A percentile compares a stretch with the other conserved stretches of the same genome.
Evolutionary conservation across 164 flowering plant genomes (phyloP).

Genomic region (Hamamelis virginiana): DNA sequence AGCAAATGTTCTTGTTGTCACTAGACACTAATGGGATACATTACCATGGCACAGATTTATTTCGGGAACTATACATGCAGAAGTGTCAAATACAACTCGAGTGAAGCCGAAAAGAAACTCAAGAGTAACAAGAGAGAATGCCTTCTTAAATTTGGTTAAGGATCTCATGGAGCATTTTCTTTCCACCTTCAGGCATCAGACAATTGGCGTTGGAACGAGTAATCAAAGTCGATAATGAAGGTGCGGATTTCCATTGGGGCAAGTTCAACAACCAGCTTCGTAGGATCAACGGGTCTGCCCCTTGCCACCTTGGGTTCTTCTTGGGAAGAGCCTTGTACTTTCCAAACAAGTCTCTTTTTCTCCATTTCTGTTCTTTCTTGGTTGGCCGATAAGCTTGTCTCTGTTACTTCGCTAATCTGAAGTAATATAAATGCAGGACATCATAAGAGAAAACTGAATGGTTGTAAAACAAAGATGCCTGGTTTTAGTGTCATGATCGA

Average conservation of each 20-base stretch:
- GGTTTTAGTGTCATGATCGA: no score
- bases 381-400: slow-evolving; percentile 81
- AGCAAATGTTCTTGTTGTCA: no score
- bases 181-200: slow-evolving; percentile 17
- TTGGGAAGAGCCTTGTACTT: slow-evolving; percentile 44
- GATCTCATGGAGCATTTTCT: not conserved
- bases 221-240: slow-evolving; percentile 46
- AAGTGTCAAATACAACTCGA: not conserved
- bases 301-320: slow-evolving; percentile 36
- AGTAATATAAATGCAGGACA: not conserved
- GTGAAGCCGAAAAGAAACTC: not conserved
- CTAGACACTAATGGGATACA: no score
- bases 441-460: not conserved
- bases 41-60: not conserved
- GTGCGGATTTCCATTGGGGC: slow-evolving; percentile 94
- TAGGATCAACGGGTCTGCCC: slow-evolving; percentile 75
- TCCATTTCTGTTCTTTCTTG: slow-evolving; percentile 85
- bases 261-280: slow-evolving; percentile 62
- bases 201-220: slow-evolving; percentile 3
- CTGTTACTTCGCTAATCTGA: slow-evolving; percentile 73
- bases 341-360: slow-evolving; percentile 77
- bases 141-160: not conserved
- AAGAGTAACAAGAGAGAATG: not conserved
- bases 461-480: not conserved
- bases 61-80: not conserved